phyloP scores from a whole-genome alignment of 805 yeast genomes.

The Starmerella lactis-condensi region DNA sequence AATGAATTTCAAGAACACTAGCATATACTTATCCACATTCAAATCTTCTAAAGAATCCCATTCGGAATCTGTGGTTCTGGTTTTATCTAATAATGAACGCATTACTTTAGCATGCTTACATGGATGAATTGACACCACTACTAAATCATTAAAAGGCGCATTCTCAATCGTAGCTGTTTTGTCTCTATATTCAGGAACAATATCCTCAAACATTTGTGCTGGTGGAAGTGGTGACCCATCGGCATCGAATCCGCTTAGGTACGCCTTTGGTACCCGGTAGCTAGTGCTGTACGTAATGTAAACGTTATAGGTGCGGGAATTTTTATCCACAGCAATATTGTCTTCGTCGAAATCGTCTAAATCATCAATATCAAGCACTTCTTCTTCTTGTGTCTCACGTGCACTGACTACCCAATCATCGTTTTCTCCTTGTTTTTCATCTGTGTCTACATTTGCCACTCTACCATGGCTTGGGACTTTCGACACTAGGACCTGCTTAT shows the following conservation, averaged over 20 bases:
- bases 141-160: constrained; percentile 66
- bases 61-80: constrained; percentile 41
- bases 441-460: constrained; percentile 28
- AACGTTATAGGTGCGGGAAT: constrained; percentile 45
- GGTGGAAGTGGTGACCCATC: constrained; percentile 79
- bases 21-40: constrained; percentile 77
- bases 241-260: constrained; percentile 66
- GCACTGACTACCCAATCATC: constrained; percentile 20
- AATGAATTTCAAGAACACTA: constrained; percentile 80
- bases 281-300: constrained; percentile 88
- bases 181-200: constrained; percentile 74
- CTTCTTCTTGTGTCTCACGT: constrained; percentile 11
- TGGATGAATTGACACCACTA: constrained; percentile 81
- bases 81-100: constrained; percentile 66
- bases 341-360: constrained; percentile 25
- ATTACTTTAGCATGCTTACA: constrained; percentile 90
- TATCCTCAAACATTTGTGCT: constrained; percentile 84
- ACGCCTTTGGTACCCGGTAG: constrained; percentile 88
- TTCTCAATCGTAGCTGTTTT: constrained; percentile 92
- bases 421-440: constrained; percentile 13
- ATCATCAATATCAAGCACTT: constrained; percentile 18
- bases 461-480: constrained; percentile 70
- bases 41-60: constrained; percentile 47
- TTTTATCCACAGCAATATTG: constrained; percentile 20
- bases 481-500: constrained; percentile 75